Base-by-base conservation (phyloP, 1,284 basidiomycete genomes). In the Rhodotorula sp. region DNA sequence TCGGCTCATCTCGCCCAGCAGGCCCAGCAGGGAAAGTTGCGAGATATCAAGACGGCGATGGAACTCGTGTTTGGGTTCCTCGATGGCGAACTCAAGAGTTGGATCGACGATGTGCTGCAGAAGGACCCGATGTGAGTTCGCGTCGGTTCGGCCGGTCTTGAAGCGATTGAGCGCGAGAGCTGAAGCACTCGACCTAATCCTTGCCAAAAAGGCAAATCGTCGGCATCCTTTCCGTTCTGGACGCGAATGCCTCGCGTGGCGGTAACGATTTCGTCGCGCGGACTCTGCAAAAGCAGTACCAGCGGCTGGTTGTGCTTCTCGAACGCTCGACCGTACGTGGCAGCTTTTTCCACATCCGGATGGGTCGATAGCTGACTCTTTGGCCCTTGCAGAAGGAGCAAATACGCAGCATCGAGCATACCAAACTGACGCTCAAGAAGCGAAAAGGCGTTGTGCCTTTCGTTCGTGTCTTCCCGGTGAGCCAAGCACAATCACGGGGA, bases 31-130 rank as follows among this genome's bases (percentile, higher is more conserved):
- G 82, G 87, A 23, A 93, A 93, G 28, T 80, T 85, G 69, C 94
- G 94, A 81, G 86, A 97, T 16, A 86, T 93, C 38, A 87, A 91
- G 34, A 88, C 88, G 10, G 92, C 93, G 26, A 88, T 98, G 89
- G 95, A 98, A 76, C 83, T 97, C 61, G 93, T 98, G 69, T 99
- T 98, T 81, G 92, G 93, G 14, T 98, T 95, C 82, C 82, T 99
- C 26, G 89, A 90, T 6, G 84, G 85, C 2, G 93, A 97, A 79
- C 77, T 97, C 71, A 93, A 92, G 81, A 81, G 84, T 14, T 97
- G 93, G 90, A 84, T 93, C 19, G 94, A 97, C 76, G 85, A 82
- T 23, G 90, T 90, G 1, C 80, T 95, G 60, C 84, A 86, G 47
- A 88, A 87, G 77, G 94, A 97, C 79, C 85, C 83, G 68, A 84